A percentile compares a stretch with the other conserved stretches of the same genome.
These are phyloP conservation scores for Erysimum pusillum DNA, from an alignment of 441 rosid species.

Conservation along the genomic window DNA sequence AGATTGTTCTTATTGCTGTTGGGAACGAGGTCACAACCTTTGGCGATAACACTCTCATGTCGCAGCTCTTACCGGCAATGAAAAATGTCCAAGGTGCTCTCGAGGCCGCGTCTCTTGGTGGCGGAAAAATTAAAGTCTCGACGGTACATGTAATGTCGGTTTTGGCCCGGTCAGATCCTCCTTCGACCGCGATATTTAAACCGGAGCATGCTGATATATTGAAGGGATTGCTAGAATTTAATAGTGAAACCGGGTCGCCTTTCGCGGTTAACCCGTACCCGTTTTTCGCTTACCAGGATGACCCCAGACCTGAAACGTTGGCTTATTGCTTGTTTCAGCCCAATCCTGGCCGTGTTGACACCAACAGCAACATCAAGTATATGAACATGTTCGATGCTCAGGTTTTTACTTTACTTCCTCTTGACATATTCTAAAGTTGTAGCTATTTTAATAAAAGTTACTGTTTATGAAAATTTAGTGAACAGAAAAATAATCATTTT, in stretches of 20 bases:
- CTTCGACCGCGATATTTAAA: conserved; percentile 70
- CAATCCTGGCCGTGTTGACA: conserved; percentile 74
- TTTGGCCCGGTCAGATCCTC: conserved; percentile 77
- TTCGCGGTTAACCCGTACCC: conserved; percentile 87
- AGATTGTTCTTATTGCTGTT: conserved; percentile 74
- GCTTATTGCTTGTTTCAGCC: conserved; percentile 86
- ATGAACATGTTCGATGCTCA: conserved; percentile 98
- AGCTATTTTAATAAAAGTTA: not conserved
- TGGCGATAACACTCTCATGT: conserved; percentile 60
- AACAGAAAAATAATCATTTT: not conserved
- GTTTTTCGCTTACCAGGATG: conserved; percentile 80
- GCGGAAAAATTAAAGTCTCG: conserved; percentile 77
- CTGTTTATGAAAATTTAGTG: not conserved
- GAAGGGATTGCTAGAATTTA: conserved; percentile 73
- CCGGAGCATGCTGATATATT: conserved; percentile 62
- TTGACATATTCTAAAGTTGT: not conserved
- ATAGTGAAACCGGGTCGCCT: conserved; percentile 77
- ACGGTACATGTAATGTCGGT: conserved; percentile 86
- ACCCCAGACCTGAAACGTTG: conserved; percentile 79
- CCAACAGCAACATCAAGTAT: conserved; percentile 77
- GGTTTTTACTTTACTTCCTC: conserved; percentile 49
- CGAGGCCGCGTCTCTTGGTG: conserved; percentile 62
- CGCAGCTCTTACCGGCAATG: conserved; percentile 80
- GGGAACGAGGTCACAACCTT: conserved; percentile 80
- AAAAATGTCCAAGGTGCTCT: conserved; percentile 78